Evolutionary conservation across 2,329 filamentous ascomycete genomes (phyloP).

Genomic region (Monilinia fructigena): DNA sequence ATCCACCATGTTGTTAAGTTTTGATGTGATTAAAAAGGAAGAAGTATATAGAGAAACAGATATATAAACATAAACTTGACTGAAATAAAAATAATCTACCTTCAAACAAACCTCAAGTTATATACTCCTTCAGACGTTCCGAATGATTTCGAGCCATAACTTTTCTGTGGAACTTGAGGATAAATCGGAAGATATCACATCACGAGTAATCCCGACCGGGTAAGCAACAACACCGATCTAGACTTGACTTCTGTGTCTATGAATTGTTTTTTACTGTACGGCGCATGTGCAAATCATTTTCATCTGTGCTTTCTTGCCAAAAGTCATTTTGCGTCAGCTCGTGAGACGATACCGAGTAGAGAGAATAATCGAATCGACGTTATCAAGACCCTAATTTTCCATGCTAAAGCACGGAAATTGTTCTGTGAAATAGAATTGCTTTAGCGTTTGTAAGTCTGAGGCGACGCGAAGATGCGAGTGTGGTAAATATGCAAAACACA

Average conservation of each 20-base stretch:
- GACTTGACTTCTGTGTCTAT: not conserved
- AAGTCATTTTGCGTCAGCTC: not conserved
- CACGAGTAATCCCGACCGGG: not conserved
- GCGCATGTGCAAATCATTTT: not conserved
- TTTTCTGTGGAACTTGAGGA: not conserved
- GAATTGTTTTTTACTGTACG: not conserved
- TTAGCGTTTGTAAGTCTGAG: no score
- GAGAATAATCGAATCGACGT: not conserved
- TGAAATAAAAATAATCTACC: not conserved
- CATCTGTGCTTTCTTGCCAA: not conserved
- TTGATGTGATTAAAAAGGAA: not conserved
- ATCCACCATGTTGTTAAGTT: conserved; percentile 26
- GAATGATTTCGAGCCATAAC: not conserved
- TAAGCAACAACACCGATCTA: not conserved
- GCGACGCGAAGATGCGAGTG: no score
- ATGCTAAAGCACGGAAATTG: no score
- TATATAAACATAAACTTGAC: not conserved
- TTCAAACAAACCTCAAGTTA: not conserved
- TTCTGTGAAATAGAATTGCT: not conserved
- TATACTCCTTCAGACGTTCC: not conserved
- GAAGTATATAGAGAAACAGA: not conserved
- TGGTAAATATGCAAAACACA: no score
- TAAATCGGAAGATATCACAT: conserved; percentile 7
- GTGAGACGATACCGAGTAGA: not conserved
- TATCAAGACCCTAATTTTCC: not conserved